Conservation (phyloP, 2,329 filamentous ascomycete genomes). For the Monosporascus sp. region DNA sequence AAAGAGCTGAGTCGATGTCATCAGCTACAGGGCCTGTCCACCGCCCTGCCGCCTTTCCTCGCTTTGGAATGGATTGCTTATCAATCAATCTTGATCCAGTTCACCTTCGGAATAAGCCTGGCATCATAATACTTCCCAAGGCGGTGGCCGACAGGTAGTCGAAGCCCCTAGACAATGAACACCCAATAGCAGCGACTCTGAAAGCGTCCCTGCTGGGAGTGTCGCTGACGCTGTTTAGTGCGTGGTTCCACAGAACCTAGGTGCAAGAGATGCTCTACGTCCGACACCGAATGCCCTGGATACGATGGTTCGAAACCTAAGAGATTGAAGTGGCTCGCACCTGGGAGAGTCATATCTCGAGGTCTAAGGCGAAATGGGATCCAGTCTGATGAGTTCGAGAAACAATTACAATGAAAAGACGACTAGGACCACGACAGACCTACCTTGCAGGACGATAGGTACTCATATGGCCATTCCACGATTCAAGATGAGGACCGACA, state of each 20-base stretch:
- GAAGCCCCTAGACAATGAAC: no score
- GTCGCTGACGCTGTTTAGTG: conserved; percentile 20
- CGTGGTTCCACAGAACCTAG: conserved; percentile 22
- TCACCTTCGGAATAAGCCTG: no score
- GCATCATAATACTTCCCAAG: no score
- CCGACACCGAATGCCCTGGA: conserved; percentile 21
- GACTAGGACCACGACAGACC: not conserved
- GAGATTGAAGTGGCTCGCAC: conserved; percentile 16
- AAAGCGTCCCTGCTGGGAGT: conserved; percentile 26
- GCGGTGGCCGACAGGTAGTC: no score
- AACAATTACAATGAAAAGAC: not conserved
- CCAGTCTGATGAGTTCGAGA: not conserved
- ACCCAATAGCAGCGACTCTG: not conserved
- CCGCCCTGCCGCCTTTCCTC: no score
- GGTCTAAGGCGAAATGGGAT: not conserved
- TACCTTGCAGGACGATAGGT: not conserved
- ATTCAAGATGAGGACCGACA: conserved; percentile 4
- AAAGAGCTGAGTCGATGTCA: no score
- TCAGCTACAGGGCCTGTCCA: no score
- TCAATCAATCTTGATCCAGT: no score
- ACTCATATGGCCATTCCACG: not conserved
- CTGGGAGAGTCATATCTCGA: conserved; percentile 12
- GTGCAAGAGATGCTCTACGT: conserved; percentile 20
- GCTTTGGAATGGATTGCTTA: no score
- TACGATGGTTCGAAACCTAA: conserved; percentile 18